Base-by-base conservation (phyloP, 1,139 yeast species). In the Yamadazyma atlantica region DNA sequence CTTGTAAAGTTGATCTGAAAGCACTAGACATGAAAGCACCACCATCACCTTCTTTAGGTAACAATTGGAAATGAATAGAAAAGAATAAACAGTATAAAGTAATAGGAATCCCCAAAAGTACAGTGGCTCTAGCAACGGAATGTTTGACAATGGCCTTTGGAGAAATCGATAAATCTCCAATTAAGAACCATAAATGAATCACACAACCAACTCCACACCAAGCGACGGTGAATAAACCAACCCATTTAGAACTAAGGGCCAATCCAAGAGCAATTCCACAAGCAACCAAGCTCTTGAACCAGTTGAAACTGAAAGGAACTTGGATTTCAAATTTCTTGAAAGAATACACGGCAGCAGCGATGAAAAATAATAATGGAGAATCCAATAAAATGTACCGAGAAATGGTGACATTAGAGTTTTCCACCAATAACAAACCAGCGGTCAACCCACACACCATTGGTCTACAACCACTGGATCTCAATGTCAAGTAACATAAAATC, bases 171-270 rank as follows among this genome's bases (percentile, higher is more conserved):
- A 90, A 75, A 63, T 94, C 98, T 48, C 97, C 98, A 55, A 89
- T 65, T 44, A 85, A 64, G 59, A 87, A 79, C 97, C 97, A 90
- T 51, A 92, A 63, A 57, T 87, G 94, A 65, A 80, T 75, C 15
- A 82, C 59, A 49, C 95, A 88, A 45, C 80, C 60, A 4, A 75
- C 37, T 34, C 98, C 98, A 44, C 87, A 78, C 97, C 98, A 94
- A 7, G 86, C 89, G 48, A 90, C 64, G 28, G 98, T 92, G 71
- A 92, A 92, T 34, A 92, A 68, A 38, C 98, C 99, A 34, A 92
- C 97, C 97, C 98, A 92, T 62, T 94, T 94, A 33, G 96, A 82
- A 32, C 90, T 80, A 24, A 85, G 71, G 2, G 97, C 92, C 41
- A 94, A 78, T 35, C 98, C 99, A 39, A 94, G 70, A 13, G 85